These are phyloP conservation scores for Cicer pinnatifidum DNA, from an alignment of 306 rosid species.

Conservation along the genomic window DNA sequence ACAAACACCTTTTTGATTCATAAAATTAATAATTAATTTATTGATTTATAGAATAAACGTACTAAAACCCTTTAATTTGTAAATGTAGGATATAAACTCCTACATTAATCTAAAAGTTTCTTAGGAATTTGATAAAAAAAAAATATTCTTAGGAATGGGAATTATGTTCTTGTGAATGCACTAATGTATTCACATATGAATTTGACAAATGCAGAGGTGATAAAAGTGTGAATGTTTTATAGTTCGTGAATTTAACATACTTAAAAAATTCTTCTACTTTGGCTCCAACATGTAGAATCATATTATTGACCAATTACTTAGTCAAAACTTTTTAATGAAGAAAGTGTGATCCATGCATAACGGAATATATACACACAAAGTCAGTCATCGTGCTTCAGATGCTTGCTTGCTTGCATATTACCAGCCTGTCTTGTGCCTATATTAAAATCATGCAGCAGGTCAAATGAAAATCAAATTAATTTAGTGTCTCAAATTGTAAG, in stretches of 20 bases:
- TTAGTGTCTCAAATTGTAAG: background rate
- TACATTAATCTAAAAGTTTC: no score
- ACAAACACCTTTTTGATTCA: no score
- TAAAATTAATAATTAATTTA: no score
- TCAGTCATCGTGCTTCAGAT: constrained; percentile 46
- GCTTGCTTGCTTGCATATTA: constrained; percentile 41
- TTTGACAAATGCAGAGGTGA: constrained; percentile 21
- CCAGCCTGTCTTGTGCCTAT: constrained; percentile 60
- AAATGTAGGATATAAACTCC: no score
- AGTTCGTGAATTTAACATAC: constrained; percentile 5
- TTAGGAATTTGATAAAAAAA: background rate
- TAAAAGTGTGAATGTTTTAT: constrained; percentile 30
- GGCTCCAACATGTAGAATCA: constrained; percentile 33
- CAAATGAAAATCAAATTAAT: constrained; percentile 8
- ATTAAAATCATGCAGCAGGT: constrained; percentile 37
- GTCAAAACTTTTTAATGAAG: constrained; percentile 51
- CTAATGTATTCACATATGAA: constrained; percentile 9
- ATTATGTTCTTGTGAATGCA: constrained; percentile 19
- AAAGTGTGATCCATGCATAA: constrained; percentile 51
- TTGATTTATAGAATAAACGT: no score
- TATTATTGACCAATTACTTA: constrained; percentile 43
- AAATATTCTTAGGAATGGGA: background rate
- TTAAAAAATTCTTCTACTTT: background rate
- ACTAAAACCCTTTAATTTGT: no score
- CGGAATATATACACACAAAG: constrained; percentile 54